These are phyloP conservation scores for Microbotryum scabiosae DNA, from an alignment of 1,284 basidiomycete genomes.

Conservation along the genomic window DNA sequence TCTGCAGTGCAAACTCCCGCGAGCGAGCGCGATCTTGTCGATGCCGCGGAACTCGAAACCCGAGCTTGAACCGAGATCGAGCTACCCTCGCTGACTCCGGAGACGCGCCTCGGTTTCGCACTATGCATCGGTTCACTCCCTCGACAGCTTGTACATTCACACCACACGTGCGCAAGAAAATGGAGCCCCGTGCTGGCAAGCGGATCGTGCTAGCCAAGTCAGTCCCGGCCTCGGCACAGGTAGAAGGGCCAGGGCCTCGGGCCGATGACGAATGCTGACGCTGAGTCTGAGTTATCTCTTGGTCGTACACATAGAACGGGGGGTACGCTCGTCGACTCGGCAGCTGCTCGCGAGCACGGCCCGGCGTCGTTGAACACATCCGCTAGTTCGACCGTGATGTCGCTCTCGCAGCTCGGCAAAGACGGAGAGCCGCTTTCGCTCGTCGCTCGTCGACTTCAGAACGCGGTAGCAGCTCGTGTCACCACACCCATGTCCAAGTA, in stretches of 20 bases:
- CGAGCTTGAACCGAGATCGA: not conserved
- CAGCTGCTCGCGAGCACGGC: not conserved
- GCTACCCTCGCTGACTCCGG: not conserved
- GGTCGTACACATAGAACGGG: not conserved
- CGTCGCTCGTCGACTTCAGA: too few relatives aligned
- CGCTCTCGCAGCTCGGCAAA: not conserved
- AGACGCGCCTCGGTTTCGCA: too few relatives aligned
- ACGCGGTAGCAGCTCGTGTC: too few relatives aligned
- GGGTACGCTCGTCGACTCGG: not conserved
- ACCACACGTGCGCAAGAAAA: slow-evolving; percentile 5
- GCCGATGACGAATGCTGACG: not conserved
- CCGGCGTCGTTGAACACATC: not conserved
- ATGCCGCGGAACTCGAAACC: not conserved
- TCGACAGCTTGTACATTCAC: slow-evolving; percentile 7
- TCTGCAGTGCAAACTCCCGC: not conserved
- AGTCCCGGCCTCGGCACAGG: not conserved
- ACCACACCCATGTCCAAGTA: too few relatives aligned
- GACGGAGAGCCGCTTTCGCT: too few relatives aligned
- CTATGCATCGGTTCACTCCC: too few relatives aligned
- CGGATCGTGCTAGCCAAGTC: slow-evolving; percentile 4
- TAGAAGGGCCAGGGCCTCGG: not conserved
- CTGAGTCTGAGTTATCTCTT: not conserved
- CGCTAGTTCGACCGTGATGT: not conserved
- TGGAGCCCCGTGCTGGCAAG: slow-evolving; percentile 3
- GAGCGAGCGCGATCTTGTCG: not conserved